Conservation (phyloP, 2,329 filamentous ascomycete genomes). For the Neophaeococcomyces mojaviensis region DNA sequence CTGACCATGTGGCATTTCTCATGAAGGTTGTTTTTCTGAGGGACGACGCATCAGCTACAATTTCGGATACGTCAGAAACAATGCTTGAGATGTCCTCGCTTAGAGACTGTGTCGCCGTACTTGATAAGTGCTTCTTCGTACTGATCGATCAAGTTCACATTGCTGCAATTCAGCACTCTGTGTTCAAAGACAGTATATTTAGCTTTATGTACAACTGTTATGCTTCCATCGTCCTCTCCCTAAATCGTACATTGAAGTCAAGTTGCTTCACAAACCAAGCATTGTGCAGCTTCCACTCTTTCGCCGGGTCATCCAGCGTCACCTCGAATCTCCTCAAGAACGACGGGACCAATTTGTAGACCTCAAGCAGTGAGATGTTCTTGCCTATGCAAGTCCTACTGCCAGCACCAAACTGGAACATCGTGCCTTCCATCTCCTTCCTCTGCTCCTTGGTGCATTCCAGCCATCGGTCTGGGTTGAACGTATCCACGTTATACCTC, state of each 20-base stretch:
- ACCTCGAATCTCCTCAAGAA: conserved; percentile 22
- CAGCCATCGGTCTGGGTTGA: conserved; percentile 62
- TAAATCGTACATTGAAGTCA: conserved; percentile 27
- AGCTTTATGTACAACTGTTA: no score
- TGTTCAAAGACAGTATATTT: no score
- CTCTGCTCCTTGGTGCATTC: conserved; percentile 44
- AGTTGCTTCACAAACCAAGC: conserved; percentile 46
- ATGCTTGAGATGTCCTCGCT: no score
- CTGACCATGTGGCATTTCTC: no score
- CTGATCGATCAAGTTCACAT: neutral
- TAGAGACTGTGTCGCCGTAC: no score
- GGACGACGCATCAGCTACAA: no score
- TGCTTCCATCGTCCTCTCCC: neutral
- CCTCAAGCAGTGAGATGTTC: conserved; percentile 26
- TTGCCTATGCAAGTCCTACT: conserved; percentile 37
- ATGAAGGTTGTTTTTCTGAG: no score
- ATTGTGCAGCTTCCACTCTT: conserved; percentile 23
- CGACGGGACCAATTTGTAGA: conserved; percentile 26
- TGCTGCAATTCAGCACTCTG: no score
- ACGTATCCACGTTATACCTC: conserved; percentile 51
- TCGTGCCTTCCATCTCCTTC: conserved; percentile 41
- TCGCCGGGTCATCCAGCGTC: conserved; percentile 16
- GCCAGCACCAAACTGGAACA: conserved; percentile 43
- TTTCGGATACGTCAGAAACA: no score
- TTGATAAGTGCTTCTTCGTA: no score